These are phyloP conservation scores for Lomentospora prolificans DNA, from an alignment of 2,329 filamentous ascomycete genomes.

Conservation along the genomic window DNA sequence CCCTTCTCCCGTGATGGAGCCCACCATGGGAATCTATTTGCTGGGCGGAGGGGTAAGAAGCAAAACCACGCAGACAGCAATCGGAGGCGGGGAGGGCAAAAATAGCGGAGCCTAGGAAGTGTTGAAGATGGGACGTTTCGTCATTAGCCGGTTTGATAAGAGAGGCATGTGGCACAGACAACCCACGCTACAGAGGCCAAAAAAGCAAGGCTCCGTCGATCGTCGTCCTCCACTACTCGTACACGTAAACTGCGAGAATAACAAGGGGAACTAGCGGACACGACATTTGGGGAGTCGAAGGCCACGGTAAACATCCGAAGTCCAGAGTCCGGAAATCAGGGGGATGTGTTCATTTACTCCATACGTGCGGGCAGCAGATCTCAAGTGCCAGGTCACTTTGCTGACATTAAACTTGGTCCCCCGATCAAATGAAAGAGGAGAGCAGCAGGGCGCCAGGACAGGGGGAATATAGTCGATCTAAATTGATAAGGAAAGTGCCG, in stretches of 20 bases:
- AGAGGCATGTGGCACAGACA: background rate
- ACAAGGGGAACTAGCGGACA: background rate
- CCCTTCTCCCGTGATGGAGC: too few species aligned
- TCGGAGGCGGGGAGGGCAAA: background rate
- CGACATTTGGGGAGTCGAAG: background rate
- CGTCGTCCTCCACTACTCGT: too few species aligned
- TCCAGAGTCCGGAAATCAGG: background rate
- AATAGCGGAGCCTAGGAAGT: background rate
- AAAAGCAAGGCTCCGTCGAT: background rate
- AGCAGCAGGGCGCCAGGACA: background rate
- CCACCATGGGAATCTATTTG: background rate
- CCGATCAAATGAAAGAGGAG: background rate
- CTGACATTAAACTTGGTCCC: background rate
- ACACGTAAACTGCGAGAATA: too few species aligned
- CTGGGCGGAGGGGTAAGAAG: background rate
- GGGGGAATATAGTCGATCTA: background rate
- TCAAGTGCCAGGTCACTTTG: slow-evolving; percentile 5
- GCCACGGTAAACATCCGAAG: background rate
- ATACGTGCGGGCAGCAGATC: background rate
- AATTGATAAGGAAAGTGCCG: background rate
- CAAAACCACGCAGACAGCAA: background rate
- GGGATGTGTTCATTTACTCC: background rate
- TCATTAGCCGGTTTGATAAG: slow-evolving; percentile 1
- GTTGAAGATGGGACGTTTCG: background rate
- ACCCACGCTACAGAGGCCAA: background rate